phyloP scores from a whole-genome alignment of 2,329 filamentous ascomycete genomes.

The Verticillium klebahnii region DNA sequence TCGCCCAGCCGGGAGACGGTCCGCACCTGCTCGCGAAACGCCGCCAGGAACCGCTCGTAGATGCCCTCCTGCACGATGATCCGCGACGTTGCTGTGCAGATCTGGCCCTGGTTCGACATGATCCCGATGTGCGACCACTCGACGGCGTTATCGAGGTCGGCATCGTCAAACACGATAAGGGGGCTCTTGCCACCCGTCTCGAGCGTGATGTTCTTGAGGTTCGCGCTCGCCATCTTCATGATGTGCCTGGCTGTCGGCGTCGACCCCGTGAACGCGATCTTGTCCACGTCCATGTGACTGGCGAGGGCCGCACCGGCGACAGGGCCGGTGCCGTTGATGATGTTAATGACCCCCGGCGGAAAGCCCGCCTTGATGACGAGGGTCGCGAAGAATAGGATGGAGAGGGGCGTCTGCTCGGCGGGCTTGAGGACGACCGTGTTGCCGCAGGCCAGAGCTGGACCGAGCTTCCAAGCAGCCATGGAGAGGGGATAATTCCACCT shows the following conservation, averaged over 20 bases:
- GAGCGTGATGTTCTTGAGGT: constrained; percentile 61
- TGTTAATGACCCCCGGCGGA: constrained; percentile 72
- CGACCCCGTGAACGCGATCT: constrained; percentile 75
- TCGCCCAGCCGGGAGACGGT: constrained; percentile 62
- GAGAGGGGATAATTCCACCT: constrained; percentile 12
- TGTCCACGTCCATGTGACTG: constrained; percentile 64
- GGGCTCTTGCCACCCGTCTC: constrained; percentile 66
- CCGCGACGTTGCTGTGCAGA: constrained; percentile 61
- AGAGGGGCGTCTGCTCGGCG: constrained; percentile 64
- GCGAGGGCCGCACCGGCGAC: constrained; percentile 66
- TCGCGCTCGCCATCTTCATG: constrained; percentile 69
- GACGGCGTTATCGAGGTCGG: constrained; percentile 62
- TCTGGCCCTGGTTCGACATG: constrained; percentile 59
- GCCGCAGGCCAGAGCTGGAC: constrained; percentile 62
- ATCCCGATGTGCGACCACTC: constrained; percentile 50
- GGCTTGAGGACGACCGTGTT: constrained; percentile 63
- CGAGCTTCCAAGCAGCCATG: constrained; percentile 75
- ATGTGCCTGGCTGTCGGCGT: constrained; percentile 68
- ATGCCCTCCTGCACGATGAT: constrained; percentile 59
- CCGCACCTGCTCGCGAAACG: constrained; percentile 56
- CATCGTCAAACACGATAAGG: constrained; percentile 60
- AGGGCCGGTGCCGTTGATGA: constrained; percentile 66
- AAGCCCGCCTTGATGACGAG: constrained; percentile 71
- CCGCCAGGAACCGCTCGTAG: constrained; percentile 58
- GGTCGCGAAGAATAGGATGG: constrained; percentile 59